Conservation (phyloP, 257 asterid genomes). For the Ballota nigra region DNA sequence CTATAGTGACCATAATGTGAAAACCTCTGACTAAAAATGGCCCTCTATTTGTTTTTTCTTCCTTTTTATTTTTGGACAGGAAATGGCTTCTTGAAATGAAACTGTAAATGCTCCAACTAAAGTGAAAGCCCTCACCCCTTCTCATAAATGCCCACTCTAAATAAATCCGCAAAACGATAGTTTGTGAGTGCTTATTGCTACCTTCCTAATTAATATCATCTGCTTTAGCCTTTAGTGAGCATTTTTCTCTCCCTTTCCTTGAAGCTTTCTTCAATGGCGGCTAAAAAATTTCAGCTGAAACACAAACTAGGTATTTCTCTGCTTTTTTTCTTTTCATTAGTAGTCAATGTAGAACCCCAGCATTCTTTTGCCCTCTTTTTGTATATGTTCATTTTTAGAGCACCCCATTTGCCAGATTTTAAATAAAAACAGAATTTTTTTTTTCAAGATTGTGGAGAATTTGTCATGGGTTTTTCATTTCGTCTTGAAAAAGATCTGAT, state of each 20-base stretch:
- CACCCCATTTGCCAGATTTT: conserved; percentile 18
- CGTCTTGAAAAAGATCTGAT: background rate
- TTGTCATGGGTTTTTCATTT: conserved; percentile 14
- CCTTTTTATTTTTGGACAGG: too few relatives aligned
- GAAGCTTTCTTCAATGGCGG: conserved; percentile 26
- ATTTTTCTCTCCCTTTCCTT: background rate
- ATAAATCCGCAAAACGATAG: too few relatives aligned
- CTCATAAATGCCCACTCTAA: background rate
- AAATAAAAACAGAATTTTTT: background rate
- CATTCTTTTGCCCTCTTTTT: background rate
- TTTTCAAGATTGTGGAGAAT: background rate
- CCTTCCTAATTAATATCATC: conserved; percentile 5
- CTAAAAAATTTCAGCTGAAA: conserved; percentile 15
- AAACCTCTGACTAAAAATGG: conserved; percentile 5
- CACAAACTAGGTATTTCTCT: conserved; percentile 13
- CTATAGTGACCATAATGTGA: background rate
- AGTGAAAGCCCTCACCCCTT: background rate
- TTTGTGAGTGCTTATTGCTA: background rate
- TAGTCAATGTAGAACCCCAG: background rate
- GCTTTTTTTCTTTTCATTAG: background rate
- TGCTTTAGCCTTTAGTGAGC: background rate
- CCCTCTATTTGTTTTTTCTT: background rate
- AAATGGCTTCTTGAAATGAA: background rate
- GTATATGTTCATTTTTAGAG: background rate
- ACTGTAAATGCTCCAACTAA: conserved; percentile 11